These are phyloP conservation scores for Trapa incisa DNA, from an alignment of 345 rosid species.

Conservation along the genomic window DNA sequence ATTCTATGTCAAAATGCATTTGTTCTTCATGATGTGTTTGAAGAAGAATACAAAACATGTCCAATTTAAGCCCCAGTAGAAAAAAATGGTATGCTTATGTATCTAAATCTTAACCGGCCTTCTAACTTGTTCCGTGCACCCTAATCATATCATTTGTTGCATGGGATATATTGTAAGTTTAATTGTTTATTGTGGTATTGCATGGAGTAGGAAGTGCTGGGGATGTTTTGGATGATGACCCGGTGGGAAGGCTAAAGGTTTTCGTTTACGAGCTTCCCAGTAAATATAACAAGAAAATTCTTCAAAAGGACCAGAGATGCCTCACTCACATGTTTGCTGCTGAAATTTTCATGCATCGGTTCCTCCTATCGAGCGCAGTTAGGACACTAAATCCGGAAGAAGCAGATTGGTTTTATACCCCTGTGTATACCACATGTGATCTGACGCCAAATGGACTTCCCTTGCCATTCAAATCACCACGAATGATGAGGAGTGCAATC, in stretches of 20 bases:
- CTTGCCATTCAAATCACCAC: slow-evolving; percentile 88
- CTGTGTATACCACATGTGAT: slow-evolving; percentile 95
- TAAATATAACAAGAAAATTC: slow-evolving; percentile 89
- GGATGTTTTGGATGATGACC: slow-evolving; percentile 95
- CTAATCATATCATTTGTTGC: background rate
- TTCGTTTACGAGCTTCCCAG: slow-evolving; percentile 92
- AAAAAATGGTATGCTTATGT: background rate
- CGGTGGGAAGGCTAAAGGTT: slow-evolving; percentile 87
- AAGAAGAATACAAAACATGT: background rate
- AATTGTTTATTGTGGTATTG: background rate
- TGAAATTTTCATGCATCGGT: slow-evolving; percentile 92
- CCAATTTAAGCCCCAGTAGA: background rate
- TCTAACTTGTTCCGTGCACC: background rate
- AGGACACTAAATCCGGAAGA: slow-evolving; percentile 89
- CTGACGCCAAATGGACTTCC: slow-evolving; percentile 90
- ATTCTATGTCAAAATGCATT: background rate
- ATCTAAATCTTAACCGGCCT: background rate
- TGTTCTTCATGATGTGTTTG: background rate
- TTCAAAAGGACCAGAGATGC: slow-evolving; percentile 87
- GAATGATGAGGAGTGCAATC: slow-evolving; percentile 97
- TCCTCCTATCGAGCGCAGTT: slow-evolving; percentile 86
- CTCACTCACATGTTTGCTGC: slow-evolving; percentile 98
- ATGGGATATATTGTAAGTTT: background rate
- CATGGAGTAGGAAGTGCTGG: slow-evolving; percentile 84
- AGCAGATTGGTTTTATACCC: slow-evolving; percentile 98